A percentile compares a stretch with the other conserved stretches of the same genome.
Conservation (phyloP, 2,329 filamentous ascomycete genomes). For the Camptophora hylomeconis region DNA sequence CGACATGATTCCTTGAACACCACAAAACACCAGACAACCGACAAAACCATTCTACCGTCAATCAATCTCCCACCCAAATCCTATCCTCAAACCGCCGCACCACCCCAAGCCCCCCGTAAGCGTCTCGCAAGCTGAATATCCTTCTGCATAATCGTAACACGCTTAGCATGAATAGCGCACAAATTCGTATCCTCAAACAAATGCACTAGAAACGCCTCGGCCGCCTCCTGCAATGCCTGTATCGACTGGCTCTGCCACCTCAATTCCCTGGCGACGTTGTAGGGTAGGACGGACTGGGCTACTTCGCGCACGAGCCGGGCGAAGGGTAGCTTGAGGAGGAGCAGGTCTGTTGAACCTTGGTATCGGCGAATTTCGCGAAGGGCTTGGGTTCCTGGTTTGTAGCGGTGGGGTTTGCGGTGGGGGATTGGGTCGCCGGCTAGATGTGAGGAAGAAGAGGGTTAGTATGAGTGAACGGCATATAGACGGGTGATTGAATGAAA, state of each 20-base stretch:
- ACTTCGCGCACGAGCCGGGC: conserved; percentile 38
- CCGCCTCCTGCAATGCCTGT: conserved; percentile 80
- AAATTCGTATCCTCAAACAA: conserved; percentile 95
- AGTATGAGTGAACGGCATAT: conserved; percentile 1
- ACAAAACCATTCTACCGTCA: no score
- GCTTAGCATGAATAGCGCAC: conserved; percentile 91
- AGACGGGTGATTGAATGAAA: conserved; percentile 8
- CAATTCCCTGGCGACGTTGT: conserved; percentile 51
- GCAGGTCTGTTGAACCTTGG: conserved; percentile 77
- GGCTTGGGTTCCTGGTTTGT: conserved; percentile 69
- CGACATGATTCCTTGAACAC: no score
- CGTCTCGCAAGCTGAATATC: conserved; percentile 85
- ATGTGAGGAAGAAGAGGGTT: conserved; percentile 7
- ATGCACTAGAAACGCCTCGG: conserved; percentile 92
- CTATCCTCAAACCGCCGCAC: no score
- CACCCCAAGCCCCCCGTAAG: conserved; percentile 67
- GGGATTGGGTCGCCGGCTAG: conserved; percentile 68
- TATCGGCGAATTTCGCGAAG: conserved; percentile 84
- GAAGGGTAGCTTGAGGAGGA: conserved; percentile 51
- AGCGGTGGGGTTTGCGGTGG: conserved; percentile 46
- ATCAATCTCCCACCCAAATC: no score
- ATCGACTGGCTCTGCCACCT: conserved; percentile 96
- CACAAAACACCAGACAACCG: no score
- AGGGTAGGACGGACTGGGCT: conserved; percentile 44
- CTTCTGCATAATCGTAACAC: conserved; percentile 95